These are phyloP conservation scores for Globisporangium lucens DNA, from an alignment of 352 stramenopile species.

Conservation along the genomic window DNA sequence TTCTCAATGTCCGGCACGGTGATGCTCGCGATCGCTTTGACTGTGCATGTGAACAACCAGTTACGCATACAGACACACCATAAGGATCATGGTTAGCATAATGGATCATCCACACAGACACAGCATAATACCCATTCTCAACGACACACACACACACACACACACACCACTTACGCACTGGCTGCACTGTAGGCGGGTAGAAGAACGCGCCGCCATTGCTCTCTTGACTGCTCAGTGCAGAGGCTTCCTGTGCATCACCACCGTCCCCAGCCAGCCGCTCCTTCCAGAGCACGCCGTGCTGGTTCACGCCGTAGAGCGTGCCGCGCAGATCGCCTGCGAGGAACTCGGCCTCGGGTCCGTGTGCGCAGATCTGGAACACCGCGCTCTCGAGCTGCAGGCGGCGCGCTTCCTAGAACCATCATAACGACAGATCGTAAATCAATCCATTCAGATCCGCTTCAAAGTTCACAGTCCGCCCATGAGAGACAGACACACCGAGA, in stretches of 20 bases:
- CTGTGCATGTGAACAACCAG: slow-evolving; percentile 1
- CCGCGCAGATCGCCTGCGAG: slow-evolving; percentile 40
- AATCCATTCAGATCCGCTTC: background rate
- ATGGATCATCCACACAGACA: background rate
- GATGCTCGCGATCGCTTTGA: slow-evolving; percentile 31
- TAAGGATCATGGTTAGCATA: background rate
- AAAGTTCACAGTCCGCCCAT: background rate
- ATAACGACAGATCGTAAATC: slow-evolving; percentile 3
- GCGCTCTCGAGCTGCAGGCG: slow-evolving; percentile 45
- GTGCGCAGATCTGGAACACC: slow-evolving; percentile 33
- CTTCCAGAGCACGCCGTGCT: slow-evolving; percentile 57
- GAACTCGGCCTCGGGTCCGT: slow-evolving; percentile 33
- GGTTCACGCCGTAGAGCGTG: slow-evolving; percentile 48
- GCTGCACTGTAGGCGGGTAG: slow-evolving; percentile 25
- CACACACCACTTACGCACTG: slow-evolving; percentile 10
- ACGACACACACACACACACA: background rate
- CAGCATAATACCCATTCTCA: background rate
- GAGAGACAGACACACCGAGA: background rate
- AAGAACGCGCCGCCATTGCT: slow-evolving; percentile 20
- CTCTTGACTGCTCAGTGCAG: background rate
- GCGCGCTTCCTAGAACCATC: slow-evolving; percentile 34
- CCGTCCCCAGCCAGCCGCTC: background rate
- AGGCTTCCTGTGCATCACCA: background rate
- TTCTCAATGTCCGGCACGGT: slow-evolving; percentile 45
- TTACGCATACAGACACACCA: background rate